Base-by-base conservation (phyloP, 2,329 filamentous ascomycete genomes). In the Coniochaeta sp. region DNA sequence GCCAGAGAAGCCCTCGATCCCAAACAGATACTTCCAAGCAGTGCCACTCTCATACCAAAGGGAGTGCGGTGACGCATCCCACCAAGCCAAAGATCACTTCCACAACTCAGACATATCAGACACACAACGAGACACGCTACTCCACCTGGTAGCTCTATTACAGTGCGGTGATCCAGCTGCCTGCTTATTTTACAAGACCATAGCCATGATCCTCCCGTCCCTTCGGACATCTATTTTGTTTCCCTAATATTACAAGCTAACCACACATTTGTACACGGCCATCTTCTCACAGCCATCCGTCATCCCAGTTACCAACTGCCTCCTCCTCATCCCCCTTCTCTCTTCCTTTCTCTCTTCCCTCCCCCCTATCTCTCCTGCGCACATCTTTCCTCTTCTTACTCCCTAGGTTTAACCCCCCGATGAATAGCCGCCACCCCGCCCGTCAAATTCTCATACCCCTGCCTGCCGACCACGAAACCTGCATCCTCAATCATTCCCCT, bases 401-500 rank as follows among this genome's bases (percentile, higher is more conserved):
- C 55, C 48, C 80, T 55, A 6, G 82, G 91, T 77, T 99, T 99
- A 63, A 99, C 86, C 8, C 92, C 94, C 76, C 91, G 96, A 67
- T 99, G 95, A 57, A 99, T 95, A 50, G 91, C 91, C 4, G 94
- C 94, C 65, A 99, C 91, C 0, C 94, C 94, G 40, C 89, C 85
- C 0, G 89, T 96, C 65, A 99, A 68, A 67, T 99, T 86, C 74
- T 97, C 91, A 71, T 88, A 99, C 0, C 89, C 89, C 50, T 82
- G 71, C 1, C 87, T 91, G 1, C 88, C 90, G 40, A 95, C 83
- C 56, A 87, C 74, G 64, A 99, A 99, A 1, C 92, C 92, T 3
- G 89, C 92, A 24, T 85, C 81, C 58, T 80, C 69, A 63, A 95
- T 94, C 88, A 95, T 91, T 30, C 82, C 78, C 57, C 85, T 80